Evolutionary conservation across 805 yeast species (phyloP).

Genomic region (Kuraishia piskuri): DNA sequence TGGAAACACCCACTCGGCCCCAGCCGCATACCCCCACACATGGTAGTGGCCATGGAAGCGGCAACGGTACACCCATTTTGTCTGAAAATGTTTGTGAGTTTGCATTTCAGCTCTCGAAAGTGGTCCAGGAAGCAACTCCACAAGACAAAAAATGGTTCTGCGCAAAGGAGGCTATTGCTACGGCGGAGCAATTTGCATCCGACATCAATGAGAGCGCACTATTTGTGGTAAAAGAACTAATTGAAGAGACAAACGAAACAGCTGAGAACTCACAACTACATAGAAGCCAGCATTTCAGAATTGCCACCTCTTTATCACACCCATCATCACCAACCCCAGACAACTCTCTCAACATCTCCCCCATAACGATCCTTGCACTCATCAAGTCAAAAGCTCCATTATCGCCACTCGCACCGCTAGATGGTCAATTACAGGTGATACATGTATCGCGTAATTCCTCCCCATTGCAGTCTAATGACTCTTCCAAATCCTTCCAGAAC

Average conservation of each 20-base stretch:
- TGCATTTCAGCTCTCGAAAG: background rate
- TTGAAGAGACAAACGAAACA: background rate
- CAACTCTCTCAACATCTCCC: background rate
- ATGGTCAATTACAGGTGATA: background rate
- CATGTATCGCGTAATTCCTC: background rate
- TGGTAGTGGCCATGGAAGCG: background rate
- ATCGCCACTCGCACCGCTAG: constrained; percentile 5
- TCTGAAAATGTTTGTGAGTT: background rate
- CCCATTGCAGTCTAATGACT: constrained; percentile 5
- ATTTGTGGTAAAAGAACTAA: background rate
- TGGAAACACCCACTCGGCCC: background rate
- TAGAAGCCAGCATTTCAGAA: background rate
- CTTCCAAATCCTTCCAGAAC: constrained; percentile 32
- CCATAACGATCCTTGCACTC: background rate
- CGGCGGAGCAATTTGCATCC: background rate
- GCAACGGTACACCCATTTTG: background rate
- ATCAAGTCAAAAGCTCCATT: constrained; percentile 4
- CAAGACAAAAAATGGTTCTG: background rate
- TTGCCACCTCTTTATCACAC: background rate
- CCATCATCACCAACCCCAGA: background rate
- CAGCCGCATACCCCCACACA: background rate
- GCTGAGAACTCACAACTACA: background rate
- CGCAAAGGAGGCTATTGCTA: background rate
- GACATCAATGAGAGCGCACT: background rate
- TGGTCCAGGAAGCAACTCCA: background rate